Evolutionary conservation across 2,329 filamentous ascomycete species (phyloP), one percentile per base, ranked within the genome.

Genomic region (Ophiognomonia clavigignenti-juglandacearum): DNA sequence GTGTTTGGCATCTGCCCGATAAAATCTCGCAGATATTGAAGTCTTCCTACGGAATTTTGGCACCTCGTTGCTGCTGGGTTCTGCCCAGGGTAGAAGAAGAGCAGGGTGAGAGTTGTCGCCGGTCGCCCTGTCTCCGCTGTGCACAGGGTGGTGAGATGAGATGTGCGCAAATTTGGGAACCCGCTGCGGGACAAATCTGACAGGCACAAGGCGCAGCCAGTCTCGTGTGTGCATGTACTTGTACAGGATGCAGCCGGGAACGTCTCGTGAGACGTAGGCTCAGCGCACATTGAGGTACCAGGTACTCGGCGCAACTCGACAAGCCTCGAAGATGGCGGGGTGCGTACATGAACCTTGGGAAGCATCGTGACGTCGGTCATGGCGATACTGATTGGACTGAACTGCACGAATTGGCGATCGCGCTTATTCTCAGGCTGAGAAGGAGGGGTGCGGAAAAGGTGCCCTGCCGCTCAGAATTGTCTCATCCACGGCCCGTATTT

Each of bases 181-280:
- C 26, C 36, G 48, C n/a, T n/a, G n/a, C n/a, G 36, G 45, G 48
- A 42, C 31, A 16, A 20, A 34, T 48, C 48, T 51, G 48, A 51
- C 48, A 46, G 45, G 48, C 40, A 42, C 26, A 40, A 29, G 48
- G 48, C 48, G 48, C 48, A 51, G 48, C 39, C 43, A 18, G 23
- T 39, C 22, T 44, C 31, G 45, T 43, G 45, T 27, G 39, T 51
- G 45, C 45, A 48, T 27, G 24, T 48, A 42, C 41, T 24, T 34
- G 13, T 26, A 27, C 39, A 29, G 24, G 39, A 43, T 43, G 40
- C 43, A 51, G 45, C 46, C 32, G 24, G 24, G 6, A 26, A 29
- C 26, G 24, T 26, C 31, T 31, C 22, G 39, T 38, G 43, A 29
- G 31, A 39, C 20, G 24, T 10, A 31, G 18, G 11, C 22, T 31